phyloP scores from a whole-genome alignment of 2,329 filamentous ascomycete species.

The Aquanectria penicillioides region DNA sequence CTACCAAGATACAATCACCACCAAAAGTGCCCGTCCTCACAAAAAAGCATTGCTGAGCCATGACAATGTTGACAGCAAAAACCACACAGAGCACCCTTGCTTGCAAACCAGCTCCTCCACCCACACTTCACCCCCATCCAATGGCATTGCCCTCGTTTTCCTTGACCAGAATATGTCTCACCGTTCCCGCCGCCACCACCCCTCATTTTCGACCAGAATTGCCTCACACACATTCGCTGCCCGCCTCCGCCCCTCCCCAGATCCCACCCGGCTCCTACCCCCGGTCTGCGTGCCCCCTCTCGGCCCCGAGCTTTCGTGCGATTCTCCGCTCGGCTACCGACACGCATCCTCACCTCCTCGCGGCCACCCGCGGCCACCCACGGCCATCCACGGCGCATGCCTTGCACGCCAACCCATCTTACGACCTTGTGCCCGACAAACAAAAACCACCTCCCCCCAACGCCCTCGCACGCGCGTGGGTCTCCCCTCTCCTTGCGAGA shows the following conservation, averaged over 20 bases:
- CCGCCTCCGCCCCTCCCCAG: conserved; percentile 7
- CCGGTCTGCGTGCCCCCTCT: conserved; percentile 25
- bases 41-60: neutral
- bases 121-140: conserved; percentile 22
- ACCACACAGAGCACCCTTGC: conserved; percentile 21
- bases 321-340: conserved; percentile 41
- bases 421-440: conserved; percentile 28
- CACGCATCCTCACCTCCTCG: conserved; percentile 28
- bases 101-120: conserved; percentile 17
- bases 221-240: conserved; percentile 20
- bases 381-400: too few species aligned
- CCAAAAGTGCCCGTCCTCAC: conserved; percentile 15
- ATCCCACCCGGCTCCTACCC: conserved; percentile 12
- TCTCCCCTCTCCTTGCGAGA: conserved; percentile 23
- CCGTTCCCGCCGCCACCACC: conserved; percentile 24
- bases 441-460: conserved; percentile 40
- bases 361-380: conserved; percentile 12
- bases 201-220: conserved; percentile 15
- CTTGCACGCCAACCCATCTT: conserved; percentile 32
- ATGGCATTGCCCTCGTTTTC: conserved; percentile 24
- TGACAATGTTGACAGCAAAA: neutral
- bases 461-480: conserved; percentile 28
- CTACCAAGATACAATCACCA: conserved; percentile 1
- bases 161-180: conserved; percentile 39
- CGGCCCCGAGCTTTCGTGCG: conserved; percentile 35